phyloP scores from a whole-genome alignment of 2,329 filamentous ascomycete genomes.

The Arthrobotrys megalospora region DNA sequence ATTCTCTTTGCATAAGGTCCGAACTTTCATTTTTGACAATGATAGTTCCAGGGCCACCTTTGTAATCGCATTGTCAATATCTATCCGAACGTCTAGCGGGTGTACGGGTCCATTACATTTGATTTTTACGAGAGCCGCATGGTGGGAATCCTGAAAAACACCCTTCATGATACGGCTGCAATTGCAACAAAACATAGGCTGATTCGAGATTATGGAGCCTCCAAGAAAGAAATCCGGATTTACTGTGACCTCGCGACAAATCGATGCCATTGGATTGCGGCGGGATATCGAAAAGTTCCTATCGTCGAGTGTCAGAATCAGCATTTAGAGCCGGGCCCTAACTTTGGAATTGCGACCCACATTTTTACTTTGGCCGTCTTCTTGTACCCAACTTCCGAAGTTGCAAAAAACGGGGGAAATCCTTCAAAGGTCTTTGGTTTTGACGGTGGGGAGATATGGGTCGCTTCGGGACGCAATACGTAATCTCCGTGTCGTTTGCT shows the following conservation, averaged over 20 bases:
- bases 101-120: conserved; percentile 36
- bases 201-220: conserved; percentile 56
- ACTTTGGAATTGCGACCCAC: not conserved
- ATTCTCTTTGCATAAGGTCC: conserved; percentile 49
- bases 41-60: conserved; percentile 55
- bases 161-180: conserved; percentile 48
- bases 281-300: conserved; percentile 59
- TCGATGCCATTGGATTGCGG: conserved; percentile 56
- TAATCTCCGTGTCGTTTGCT: conserved; percentile 21
- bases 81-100: not conserved
- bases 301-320: not conserved
- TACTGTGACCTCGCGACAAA: conserved; percentile 52
- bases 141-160: conserved; percentile 51
- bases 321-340: not conserved
- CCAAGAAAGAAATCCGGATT: conserved; percentile 56
- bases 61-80: not conserved
- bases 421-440: conserved; percentile 56
- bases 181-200: conserved; percentile 57
- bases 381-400: conserved; percentile 46
- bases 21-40: conserved; percentile 59
- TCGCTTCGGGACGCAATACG: conserved; percentile 46
- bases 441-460: conserved; percentile 32
- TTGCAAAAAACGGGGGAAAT: conserved; percentile 52
- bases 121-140: conserved; percentile 40
- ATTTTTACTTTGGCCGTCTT: conserved; percentile 51